These are phyloP conservation scores for Talaromyces stipitatus DNA, from an alignment of 495 filamentous ascomycete genomes.

Conservation along the genomic window DNA sequence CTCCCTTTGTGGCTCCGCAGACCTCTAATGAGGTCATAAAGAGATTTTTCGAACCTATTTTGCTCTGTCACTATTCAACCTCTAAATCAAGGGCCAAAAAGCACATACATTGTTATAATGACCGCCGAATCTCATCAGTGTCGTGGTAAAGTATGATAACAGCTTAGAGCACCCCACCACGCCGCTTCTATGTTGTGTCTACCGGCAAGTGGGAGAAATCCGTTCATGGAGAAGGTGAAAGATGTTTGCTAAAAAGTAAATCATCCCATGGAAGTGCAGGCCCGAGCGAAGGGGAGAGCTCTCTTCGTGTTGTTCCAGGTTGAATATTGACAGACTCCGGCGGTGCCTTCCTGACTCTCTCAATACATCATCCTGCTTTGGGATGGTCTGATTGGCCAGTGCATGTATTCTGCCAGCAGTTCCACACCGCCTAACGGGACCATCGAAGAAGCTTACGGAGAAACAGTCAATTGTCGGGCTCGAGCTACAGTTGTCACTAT, in stretches of 20 bases:
- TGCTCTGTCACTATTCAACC: neutral
- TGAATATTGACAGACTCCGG: neutral
- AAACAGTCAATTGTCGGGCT: neutral
- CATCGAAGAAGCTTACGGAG: neutral
- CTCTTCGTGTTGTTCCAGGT: neutral
- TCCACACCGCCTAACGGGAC: neutral
- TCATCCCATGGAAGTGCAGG: neutral
- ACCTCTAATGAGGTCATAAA: slow-evolving; percentile 97
- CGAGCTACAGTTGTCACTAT: neutral
- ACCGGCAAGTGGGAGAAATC: neutral
- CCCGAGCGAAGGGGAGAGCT: neutral
- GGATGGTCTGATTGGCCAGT: neutral
- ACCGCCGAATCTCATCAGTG: neutral
- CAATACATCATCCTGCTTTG: neutral
- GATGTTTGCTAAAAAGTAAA: neutral
- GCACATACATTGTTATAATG: neutral
- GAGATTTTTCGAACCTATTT: slow-evolving; percentile 89
- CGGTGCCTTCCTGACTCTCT: neutral
- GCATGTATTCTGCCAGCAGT: neutral
- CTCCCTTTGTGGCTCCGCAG: slow-evolving; percentile 87
- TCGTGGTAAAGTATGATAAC: neutral
- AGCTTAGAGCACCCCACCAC: neutral
- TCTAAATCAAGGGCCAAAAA: neutral
- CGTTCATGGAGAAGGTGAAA: neutral
- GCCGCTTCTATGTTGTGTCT: neutral